Evolutionary conservation across 805 yeast genomes (phyloP), one percentile per base, ranked within the genome.

Genomic region (Cyberlindnera americana): DNA sequence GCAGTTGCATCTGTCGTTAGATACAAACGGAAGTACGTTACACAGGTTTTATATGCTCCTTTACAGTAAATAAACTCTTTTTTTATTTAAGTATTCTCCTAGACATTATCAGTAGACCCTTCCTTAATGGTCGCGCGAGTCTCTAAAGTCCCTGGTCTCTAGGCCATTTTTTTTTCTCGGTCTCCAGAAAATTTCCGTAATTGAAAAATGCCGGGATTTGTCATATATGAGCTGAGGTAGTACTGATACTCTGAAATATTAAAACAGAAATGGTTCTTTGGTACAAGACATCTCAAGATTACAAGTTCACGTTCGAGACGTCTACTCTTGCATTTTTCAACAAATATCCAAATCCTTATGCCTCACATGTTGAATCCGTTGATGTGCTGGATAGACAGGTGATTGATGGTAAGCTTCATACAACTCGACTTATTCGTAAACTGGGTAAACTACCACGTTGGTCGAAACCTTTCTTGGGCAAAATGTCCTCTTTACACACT

Each of bases 1-100:
- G 95, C 97, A 7, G 97, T 90, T 33, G 96, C 96, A 3, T 79
- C 89, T 29, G 87, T 90, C 16, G 90, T 87, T 25, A 73, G 97
- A 58, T 90, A 90, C 66, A 81, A 84, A 60, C 73, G 90, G 44
- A 88, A 83, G 65, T 90, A 89, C 60, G 93, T 83, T 17, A 90
- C 97, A 1, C 97, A 90, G 63, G 85, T 90, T 23, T 69, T 90
- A 44, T 90, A 89, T 62, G 95, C 96, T 18, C 97, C 97, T 31
- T 21, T 31, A n/a, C 11, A 30, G 6, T 30, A 21, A n/a, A 25
- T 30, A n/a, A 16, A 21, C 23, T 7, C 23, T 21, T 21, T 21
- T 21, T 21, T 21, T 21, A 7, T 21, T 21, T 7, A 21, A n/a
- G n/a, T n/a, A n/a, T n/a, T n/a, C n/a, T n/a, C n/a, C n/a, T n/a